Evolutionary conservation across 164 flowering plant genomes (phyloP).

Genomic region (Tetrastigma voinierianum): DNA sequence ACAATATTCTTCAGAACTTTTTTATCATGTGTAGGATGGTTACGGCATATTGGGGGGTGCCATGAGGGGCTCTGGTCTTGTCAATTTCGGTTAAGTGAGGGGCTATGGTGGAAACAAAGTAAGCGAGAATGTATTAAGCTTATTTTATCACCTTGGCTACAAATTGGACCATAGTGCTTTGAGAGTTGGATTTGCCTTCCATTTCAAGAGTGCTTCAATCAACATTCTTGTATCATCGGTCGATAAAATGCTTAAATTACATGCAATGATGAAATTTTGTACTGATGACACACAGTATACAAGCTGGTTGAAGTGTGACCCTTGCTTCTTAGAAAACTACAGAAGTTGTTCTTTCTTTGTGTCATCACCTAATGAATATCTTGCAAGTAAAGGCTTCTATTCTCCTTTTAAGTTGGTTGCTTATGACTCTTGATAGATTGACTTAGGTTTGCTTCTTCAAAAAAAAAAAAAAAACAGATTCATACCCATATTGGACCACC

Average conservation of each 20-base stretch:
- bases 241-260: slow-evolving; percentile 78
- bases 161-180: slow-evolving; percentile 88
- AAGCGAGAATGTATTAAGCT: slow-evolving; percentile 84
- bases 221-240: slow-evolving; percentile 87
- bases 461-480: no score
- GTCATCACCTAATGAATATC: slow-evolving; percentile 91
- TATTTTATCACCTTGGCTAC: slow-evolving; percentile 94
- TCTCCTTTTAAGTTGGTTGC: neutral
- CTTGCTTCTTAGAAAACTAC: slow-evolving; percentile 85
- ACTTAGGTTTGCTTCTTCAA: no score
- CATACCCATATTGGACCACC: no score
- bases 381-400: slow-evolving; percentile 73
- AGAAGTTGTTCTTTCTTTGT: slow-evolving; percentile 76
- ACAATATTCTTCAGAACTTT: neutral
- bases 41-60: slow-evolving; percentile 86
- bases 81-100: slow-evolving; percentile 80
- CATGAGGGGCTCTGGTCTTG: slow-evolving; percentile 95
- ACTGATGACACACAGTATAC: no score
- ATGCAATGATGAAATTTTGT: slow-evolving; percentile 83
- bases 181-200: slow-evolving; percentile 76
- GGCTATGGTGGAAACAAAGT: slow-evolving; percentile 80
- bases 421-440: neutral
- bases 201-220: slow-evolving; percentile 73
- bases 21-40: slow-evolving; percentile 61
- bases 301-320: slow-evolving; percentile 93